Base-by-base conservation (phyloP, 345 rosid species). In the Passiflora organensis region DNA sequence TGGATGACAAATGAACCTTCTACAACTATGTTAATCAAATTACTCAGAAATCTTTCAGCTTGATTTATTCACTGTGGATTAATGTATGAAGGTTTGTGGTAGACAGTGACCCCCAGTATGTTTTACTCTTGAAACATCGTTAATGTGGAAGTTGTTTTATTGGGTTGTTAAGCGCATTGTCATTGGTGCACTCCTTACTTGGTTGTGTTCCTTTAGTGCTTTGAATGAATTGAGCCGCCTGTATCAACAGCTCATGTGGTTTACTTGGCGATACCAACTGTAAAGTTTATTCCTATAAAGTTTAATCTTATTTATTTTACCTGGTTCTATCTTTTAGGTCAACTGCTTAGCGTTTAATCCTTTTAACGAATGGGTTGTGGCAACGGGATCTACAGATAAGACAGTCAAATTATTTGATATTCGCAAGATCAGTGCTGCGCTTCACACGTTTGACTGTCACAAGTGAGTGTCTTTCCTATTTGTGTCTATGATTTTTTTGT, bases 341-440 rank as follows among this genome's bases (percentile, higher is more conserved):
- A 94, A 94, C 76, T 94, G 99, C 76, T 67, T 94, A 70, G 99
- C 99, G 32, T 94, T 94, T 71, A 94, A 94, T 66, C 99, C 99
- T 61, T 83, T 89, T 56, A 94, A 94, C 71, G 99, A 89, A 67
- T 94, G 99, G 97, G 84, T 94, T 61, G 89, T 94, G 68, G 97
- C 97, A 1, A 94, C 99, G 17, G 97, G 99, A 12, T 94, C 99
- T 62, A 94, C 99, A 51, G 99, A 89, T 68, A 94, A 87, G 79
- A 94, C 95, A 19, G 99, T 89, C 55, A 94, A 89, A 79, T 58
- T 94, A 51, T 89, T 94, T 66, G 99, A 94, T 70, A 66, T 89
- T 36, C 90, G 97, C 74, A 89, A 85, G 82, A 82, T 94, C 73
- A 78, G 57, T 70, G 74, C 67, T 2, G 88, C 95, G 15, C 95